These are phyloP conservation scores for Leccinum longicurvipes DNA, from an alignment of 768 basidiomycete genomes.

Conservation along the genomic window DNA sequence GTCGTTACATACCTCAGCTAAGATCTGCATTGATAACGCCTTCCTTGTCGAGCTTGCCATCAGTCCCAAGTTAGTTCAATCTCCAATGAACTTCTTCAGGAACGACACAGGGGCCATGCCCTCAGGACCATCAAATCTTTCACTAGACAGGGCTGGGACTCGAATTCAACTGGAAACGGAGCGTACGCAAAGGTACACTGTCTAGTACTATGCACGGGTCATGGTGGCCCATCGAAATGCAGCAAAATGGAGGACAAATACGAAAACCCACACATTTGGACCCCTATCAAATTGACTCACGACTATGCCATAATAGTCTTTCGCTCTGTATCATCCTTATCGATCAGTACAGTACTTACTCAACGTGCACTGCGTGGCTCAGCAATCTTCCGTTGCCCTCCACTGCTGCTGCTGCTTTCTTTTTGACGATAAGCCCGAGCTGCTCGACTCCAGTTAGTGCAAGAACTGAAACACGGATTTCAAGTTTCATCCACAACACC, in stretches of 20 bases:
- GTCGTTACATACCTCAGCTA: neutral
- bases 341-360: neutral
- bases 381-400: neutral
- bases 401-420: neutral
- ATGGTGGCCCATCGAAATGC: neutral
- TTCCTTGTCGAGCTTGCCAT: neutral
- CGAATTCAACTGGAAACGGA: neutral
- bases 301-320: neutral
- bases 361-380: neutral
- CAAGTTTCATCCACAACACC: neutral
- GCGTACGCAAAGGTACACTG: neutral
- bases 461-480: slow-evolving; percentile 4
- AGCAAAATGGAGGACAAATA: neutral
- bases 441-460: neutral
- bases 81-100: neutral
- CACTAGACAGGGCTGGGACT: neutral
- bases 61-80: neutral
- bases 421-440: neutral
- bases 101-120: neutral
- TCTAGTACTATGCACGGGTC: neutral
- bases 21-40: neutral
- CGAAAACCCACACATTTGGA: neutral
- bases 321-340: neutral
- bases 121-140: neutral
- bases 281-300: neutral